These are phyloP conservation scores for Coniella lustricola DNA, from an alignment of 2,329 filamentous ascomycete genomes.

Conservation along the genomic window DNA sequence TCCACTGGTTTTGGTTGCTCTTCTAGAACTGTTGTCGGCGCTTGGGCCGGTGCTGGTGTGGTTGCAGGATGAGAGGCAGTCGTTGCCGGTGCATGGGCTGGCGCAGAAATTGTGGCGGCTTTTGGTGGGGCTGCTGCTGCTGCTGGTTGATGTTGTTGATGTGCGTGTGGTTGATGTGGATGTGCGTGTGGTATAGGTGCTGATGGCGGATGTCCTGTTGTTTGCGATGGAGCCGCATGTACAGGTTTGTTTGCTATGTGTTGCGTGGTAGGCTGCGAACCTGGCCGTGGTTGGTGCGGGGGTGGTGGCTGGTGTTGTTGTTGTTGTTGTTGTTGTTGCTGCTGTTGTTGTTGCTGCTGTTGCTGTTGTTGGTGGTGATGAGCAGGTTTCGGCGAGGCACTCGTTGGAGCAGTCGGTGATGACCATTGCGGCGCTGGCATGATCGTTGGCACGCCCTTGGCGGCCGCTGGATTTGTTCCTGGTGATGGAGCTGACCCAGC, in stretches of 20 bases:
- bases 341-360: slow-evolving; percentile 4
- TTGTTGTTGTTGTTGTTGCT: slow-evolving; percentile 2
- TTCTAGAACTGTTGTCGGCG: background rate
- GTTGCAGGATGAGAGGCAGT: slow-evolving; percentile 5
- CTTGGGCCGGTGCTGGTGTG: slow-evolving; percentile 11
- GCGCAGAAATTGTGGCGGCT: slow-evolving; percentile 8
- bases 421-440: slow-evolving; percentile 1
- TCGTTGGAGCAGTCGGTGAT: background rate
- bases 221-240: too few species aligned
- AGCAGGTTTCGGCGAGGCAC: background rate
- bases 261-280: background rate
- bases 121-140: slow-evolving; percentile 11
- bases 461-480: background rate
- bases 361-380: slow-evolving; percentile 3
- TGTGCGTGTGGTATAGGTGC: background rate
- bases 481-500: background rate
- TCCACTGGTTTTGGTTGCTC: background rate
- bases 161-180: too few species aligned
- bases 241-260: too few species aligned
- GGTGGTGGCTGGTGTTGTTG: background rate
- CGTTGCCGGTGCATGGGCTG: slow-evolving; percentile 5
- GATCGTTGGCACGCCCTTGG: background rate
- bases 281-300: slow-evolving; percentile 11
- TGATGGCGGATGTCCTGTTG: too few species aligned
- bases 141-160: slow-evolving; percentile 6